Percentiles rank a stretch among this genome's conserved stretches.
Evolutionary conservation across 2,329 filamentous ascomycete genomes (phyloP).

Genomic region (Corynespora cassiicola): DNA sequence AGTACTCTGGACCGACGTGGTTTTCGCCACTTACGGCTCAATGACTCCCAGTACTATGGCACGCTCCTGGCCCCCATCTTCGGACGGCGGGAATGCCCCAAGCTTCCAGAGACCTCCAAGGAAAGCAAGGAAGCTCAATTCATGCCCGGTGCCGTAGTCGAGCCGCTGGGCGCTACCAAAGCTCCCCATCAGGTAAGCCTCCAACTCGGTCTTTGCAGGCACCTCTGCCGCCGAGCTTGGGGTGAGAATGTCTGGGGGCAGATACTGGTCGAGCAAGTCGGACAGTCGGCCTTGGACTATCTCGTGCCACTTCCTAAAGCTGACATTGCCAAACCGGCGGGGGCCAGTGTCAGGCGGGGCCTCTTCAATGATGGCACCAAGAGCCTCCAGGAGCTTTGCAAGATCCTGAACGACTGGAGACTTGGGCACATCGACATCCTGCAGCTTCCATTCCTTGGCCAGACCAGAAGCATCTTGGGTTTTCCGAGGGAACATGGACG

Average conservation of each 20-base stretch:
- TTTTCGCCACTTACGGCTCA: conserved; percentile 79
- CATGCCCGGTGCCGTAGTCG: conserved; percentile 96
- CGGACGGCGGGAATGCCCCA: conserved; percentile 71
- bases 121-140: conserved; percentile 93
- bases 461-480: conserved; percentile 41
- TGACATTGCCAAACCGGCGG: conserved; percentile 88
- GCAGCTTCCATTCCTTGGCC: conserved; percentile 60
- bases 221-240: conserved; percentile 35
- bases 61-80: conserved; percentile 68
- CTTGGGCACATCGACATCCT: conserved; percentile 51
- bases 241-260: conserved; percentile 59
- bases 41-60: conserved; percentile 82
- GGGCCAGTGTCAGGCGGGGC: conserved; percentile 86
- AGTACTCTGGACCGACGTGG: too few relatives aligned
- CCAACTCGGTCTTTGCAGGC: conserved; percentile 71
- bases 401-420: conserved; percentile 69
- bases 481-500: conserved; percentile 78
- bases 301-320: conserved; percentile 83
- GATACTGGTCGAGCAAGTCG: conserved; percentile 62
- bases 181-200: conserved; percentile 78
- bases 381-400: conserved; percentile 68
- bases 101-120: conserved; percentile 91
- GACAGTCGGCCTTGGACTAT: conserved; percentile 68
- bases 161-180: conserved; percentile 90
- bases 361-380: conserved; percentile 74